A percentile compares a stretch with the other conserved stretches of the same genome.
phyloP scores from a whole-genome alignment of 2,329 filamentous ascomycete species.

The Aspergillus ochraceoroseus region DNA sequence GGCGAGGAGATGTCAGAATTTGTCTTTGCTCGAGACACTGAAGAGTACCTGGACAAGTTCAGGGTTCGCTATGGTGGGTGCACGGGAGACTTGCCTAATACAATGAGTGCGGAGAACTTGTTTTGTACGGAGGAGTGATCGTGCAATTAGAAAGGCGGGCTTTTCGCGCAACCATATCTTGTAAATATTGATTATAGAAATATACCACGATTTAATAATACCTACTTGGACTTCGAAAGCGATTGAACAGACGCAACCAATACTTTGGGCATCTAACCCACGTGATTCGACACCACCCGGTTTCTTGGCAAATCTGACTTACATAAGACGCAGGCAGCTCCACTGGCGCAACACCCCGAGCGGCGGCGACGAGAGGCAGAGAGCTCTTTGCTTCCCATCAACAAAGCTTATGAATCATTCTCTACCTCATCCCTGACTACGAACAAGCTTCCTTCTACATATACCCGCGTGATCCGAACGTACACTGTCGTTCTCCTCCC shows the following conservation, averaged over 20 bases:
- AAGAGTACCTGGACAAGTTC: conserved; percentile 56
- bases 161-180: too few species aligned
- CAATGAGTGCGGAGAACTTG: conserved; percentile 51
- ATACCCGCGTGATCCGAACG: conserved; percentile 14
- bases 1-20: conserved; percentile 46
- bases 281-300: neutral
- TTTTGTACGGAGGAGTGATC: conserved; percentile 54
- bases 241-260: too few species aligned
- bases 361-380: conserved; percentile 24
- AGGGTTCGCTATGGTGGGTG: conserved; percentile 65
- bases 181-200: neutral
- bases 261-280: too few species aligned
- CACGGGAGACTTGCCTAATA: conserved; percentile 33
- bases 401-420: conserved; percentile 25
- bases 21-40: conserved; percentile 42
- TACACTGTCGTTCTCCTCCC: conserved; percentile 4
- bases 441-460: conserved; percentile 15
- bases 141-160: neutral
- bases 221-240: too few species aligned
- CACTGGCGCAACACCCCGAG: conserved; percentile 26
- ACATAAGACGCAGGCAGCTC: conserved; percentile 27
- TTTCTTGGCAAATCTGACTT: conserved; percentile 19
- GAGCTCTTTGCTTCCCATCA: conserved; percentile 26
- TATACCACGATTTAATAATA: neutral
- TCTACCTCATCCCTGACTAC: conserved; percentile 20